phyloP scores from a whole-genome alignment of 2,329 filamentous ascomycete species.

The Phaeosphaeria sp. region DNA sequence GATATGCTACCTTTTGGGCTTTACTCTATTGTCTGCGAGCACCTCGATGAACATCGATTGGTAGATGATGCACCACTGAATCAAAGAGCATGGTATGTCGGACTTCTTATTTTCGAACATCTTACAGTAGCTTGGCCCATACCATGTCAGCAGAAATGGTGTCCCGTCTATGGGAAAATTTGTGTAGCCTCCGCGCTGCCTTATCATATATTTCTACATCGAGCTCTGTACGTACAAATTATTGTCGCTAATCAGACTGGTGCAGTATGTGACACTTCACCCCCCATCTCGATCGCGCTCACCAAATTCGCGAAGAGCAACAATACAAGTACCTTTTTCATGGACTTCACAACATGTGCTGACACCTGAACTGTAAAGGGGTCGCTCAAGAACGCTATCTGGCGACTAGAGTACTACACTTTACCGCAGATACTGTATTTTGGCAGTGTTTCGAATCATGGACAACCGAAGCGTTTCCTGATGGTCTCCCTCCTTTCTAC shows the following conservation, averaged over 20 bases:
- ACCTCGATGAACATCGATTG: neutral
- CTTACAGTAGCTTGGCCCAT: too few relatives aligned
- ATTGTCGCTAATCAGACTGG: neutral
- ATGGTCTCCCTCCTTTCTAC: neutral
- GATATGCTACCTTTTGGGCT: neutral
- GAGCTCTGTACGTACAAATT: neutral
- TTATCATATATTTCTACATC: too few relatives aligned
- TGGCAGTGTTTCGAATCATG: conserved; percentile 8
- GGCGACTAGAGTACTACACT: conserved; percentile 10
- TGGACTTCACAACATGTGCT: too few relatives aligned
- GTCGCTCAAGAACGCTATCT: conserved; percentile 14
- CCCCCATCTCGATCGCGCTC: too few relatives aligned
- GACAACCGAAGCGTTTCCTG: neutral
- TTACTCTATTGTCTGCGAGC: neutral
- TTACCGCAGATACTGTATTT: conserved; percentile 4
- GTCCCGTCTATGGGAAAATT: too few relatives aligned
- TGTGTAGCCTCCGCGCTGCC: too few relatives aligned
- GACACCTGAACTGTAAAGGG: neutral
- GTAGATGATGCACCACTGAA: conserved; percentile 6
- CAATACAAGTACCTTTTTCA: too few relatives aligned
- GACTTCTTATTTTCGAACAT: too few relatives aligned
- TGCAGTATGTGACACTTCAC: neutral
- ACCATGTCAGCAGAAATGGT: too few relatives aligned
- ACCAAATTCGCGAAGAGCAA: too few relatives aligned
- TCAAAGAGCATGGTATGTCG: conserved; percentile 8